Evolutionary conservation across 148 eudicot genomes (phyloP), one percentile per base, ranked within the genome.

Genomic region (Vaccinium corymbosum): DNA sequence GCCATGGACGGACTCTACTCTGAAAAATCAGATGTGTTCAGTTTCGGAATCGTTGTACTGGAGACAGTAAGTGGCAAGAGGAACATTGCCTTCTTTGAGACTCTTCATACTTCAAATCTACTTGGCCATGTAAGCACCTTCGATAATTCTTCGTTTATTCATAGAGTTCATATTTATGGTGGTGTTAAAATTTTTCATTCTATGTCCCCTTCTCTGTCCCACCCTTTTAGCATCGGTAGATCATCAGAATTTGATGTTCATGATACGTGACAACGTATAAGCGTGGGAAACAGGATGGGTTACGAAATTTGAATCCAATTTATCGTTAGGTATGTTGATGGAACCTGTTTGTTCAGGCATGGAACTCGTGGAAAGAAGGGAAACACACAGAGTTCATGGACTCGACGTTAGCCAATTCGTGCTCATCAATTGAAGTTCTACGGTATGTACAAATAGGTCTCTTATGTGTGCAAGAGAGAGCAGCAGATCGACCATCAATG

Each of bases 1-100:
- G 79, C 79, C n/a, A 19, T 10, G 56, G 32, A 76, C 3, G 79
- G 79, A 4, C 14, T 76, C 49, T 76, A 14, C 55, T 76, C 79
- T 6, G 79, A 42, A 17, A 76, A 76, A 76, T 76, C 29, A 22
- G 79, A 76, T 10, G 79, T 49, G 25, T 76, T 42, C 48, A 76
- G 79, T 25, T 76, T 48, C 15, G 55, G 78, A 42, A 49, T 48
- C 22, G 7, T 76, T 17, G 13, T 76, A 15, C 9, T 76, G 1
- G 79, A 76, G 55, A 76, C 49, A 12, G 1, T 78, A 22, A 78
- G 80, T 22, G 80, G 80, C 59, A 78, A 13, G 80, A 78, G 35
- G 61, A 78, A 52, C 61, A 12, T 50, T 25, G 62, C 17, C 42
- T 78, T 52, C 80, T 78, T 5, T 14, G 79, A 76, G 53, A 16